Percentiles rank a stretch among this genome's conserved stretches.
phyloP scores from a whole-genome alignment of 768 basidiomycete species.

The Leccinum olivaceopallidum region DNA sequence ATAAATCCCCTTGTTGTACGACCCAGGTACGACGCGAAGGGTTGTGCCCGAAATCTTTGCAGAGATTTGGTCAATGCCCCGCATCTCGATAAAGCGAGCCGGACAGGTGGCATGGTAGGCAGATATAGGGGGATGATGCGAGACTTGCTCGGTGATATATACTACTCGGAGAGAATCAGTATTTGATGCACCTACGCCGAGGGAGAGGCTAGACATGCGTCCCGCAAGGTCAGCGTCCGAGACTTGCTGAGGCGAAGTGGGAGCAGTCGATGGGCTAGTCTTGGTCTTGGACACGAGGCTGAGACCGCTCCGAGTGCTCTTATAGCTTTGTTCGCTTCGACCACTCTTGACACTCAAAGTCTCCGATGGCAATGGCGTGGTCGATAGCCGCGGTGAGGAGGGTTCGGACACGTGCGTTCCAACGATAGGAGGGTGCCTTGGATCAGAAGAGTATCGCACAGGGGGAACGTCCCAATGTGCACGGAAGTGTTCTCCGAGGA shows the following conservation, averaged over 20 bases:
- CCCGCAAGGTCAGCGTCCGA: conserved; percentile 45
- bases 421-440: conserved; percentile 46
- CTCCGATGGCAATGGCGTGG: conserved; percentile 37
- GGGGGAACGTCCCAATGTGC: conserved; percentile 84
- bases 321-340: conserved; percentile 54
- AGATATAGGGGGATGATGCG: conserved; percentile 95
- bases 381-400: conserved; percentile 26
- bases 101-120: conserved; percentile 82
- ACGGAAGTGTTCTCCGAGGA: conserved; percentile 87
- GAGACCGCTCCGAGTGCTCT: conserved; percentile 58
- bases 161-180: conserved; percentile 58
- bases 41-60: conserved; percentile 91
- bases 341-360: conserved; percentile 51
- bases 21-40: conserved; percentile 79
- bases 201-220: conserved; percentile 61
- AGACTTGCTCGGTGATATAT: conserved; percentile 91
- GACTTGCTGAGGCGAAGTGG: conserved; percentile 48
- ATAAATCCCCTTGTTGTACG: conserved; percentile 87
- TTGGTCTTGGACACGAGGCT: conserved; percentile 55
- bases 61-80: conserved; percentile 89
- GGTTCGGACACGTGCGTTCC: conserved; percentile 39
- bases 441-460: conserved; percentile 49
- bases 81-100: conserved; percentile 64
- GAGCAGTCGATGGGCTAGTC: conserved; percentile 33
- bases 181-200: conserved; percentile 39